Percentiles rank a stretch among this genome's conserved stretches.
Conservation (phyloP, 106 monocot species). For the Dendrobium catenatum region DNA sequence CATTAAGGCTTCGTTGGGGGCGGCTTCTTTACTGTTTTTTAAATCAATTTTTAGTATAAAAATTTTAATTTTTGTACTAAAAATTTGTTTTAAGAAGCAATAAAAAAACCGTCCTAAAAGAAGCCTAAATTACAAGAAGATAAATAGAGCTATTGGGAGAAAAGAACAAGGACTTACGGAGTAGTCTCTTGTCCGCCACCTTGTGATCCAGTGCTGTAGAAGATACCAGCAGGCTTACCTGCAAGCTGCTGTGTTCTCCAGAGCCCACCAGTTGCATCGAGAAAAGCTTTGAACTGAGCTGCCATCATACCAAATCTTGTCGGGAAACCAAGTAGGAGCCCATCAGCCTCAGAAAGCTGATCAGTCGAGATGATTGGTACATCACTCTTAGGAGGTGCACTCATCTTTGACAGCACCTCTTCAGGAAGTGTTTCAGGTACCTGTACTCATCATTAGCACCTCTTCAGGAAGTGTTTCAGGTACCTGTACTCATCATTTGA, state of each 20-base stretch:
- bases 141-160: not conserved
- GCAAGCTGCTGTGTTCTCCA: constrained; percentile 58
- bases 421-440: constrained; percentile 59
- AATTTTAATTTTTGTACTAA: no score
- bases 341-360: constrained; percentile 63
- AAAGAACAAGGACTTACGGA: constrained; percentile 25
- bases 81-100: no score
- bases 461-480: constrained; percentile 58
- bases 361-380: constrained; percentile 47
- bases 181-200: constrained; percentile 77
- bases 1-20: no score
- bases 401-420: constrained; percentile 57
- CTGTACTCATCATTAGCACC: constrained; percentile 30
- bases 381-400: constrained; percentile 53
- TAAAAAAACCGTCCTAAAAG: no score
- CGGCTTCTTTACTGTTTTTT: no score
- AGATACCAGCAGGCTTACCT: constrained; percentile 69
- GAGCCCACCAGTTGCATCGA: constrained; percentile 64
- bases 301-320: constrained; percentile 77
- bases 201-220: constrained; percentile 65
- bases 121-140: not conserved
- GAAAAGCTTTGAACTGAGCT: constrained; percentile 64
- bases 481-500: constrained; percentile 26
- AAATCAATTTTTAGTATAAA: no score
- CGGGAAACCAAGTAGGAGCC: constrained; percentile 65